Conservation (phyloP, 495 filamentous ascomycete species). For the Aspergillus baeticus region DNA sequence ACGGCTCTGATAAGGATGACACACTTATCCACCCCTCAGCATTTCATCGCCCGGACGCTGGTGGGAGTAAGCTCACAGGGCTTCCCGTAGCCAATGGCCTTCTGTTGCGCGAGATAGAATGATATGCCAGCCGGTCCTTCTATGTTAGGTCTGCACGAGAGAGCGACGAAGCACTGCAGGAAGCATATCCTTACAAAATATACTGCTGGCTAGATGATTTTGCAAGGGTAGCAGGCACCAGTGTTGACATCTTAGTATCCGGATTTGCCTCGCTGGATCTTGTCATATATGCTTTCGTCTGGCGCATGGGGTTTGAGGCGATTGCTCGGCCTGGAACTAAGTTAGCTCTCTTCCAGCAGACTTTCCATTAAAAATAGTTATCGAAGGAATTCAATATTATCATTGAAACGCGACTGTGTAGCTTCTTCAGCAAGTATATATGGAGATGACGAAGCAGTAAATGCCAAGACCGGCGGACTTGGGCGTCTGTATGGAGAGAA, state of each 20-base stretch:
- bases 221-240: not conserved
- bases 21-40: not conserved
- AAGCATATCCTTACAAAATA: not conserved
- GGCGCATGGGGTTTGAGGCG: not conserved
- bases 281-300: not conserved
- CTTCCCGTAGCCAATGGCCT: not conserved
- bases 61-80: not conserved
- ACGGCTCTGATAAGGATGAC: not conserved
- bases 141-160: not conserved
- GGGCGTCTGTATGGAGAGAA: not conserved
- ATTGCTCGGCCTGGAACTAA: conserved; percentile 1
- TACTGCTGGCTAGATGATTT: not conserved
- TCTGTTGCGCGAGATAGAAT: not conserved
- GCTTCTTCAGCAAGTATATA: not conserved
- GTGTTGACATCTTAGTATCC: not conserved
- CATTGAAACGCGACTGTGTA: not conserved
- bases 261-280: conserved; percentile 2
- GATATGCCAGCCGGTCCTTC: not conserved
- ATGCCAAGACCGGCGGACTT: conserved; percentile 11
- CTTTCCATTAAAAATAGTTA: not conserved
- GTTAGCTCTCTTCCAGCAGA: not conserved
- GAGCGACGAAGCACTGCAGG: not conserved
- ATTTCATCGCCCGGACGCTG: not conserved
- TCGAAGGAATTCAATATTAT: too few relatives aligned
- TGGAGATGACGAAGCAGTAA: conserved; percentile 5